phyloP scores from a whole-genome alignment of 495 filamentous ascomycete genomes.

The Neurospora intermedia region DNA sequence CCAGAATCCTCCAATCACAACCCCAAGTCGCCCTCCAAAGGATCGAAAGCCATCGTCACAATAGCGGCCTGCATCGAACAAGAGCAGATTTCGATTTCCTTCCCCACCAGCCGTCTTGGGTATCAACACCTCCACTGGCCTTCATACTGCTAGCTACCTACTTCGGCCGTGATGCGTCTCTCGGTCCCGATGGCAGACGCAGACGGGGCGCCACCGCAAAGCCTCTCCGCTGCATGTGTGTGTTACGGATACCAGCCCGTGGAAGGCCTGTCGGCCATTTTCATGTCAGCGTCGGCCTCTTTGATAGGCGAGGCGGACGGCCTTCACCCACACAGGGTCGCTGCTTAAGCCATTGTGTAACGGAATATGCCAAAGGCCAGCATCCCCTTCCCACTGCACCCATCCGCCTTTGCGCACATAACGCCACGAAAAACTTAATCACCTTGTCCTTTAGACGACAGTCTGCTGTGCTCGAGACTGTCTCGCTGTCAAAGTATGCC shows the following conservation, averaged over 20 bases:
- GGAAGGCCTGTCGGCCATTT: background rate
- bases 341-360: background rate
- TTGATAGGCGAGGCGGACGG: background rate
- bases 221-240: background rate
- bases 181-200: conserved; percentile 6
- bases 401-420: background rate
- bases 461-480: background rate
- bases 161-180: conserved; percentile 1
- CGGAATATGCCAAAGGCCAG: background rate
- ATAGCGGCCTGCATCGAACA: background rate
- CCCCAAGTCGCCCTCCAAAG: background rate
- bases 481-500: background rate
- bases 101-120: background rate
- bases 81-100: background rate
- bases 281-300: background rate
- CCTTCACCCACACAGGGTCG: background rate
- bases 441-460: background rate
- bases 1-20: background rate
- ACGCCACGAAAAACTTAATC: background rate
- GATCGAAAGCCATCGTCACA: background rate
- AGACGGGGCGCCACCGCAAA: background rate
- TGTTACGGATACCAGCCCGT: background rate
- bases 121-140: background rate
- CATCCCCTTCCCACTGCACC: background rate
- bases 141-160: background rate